Base-by-base conservation (phyloP, 495 filamentous ascomycete species). In the Niebla homalea region DNA sequence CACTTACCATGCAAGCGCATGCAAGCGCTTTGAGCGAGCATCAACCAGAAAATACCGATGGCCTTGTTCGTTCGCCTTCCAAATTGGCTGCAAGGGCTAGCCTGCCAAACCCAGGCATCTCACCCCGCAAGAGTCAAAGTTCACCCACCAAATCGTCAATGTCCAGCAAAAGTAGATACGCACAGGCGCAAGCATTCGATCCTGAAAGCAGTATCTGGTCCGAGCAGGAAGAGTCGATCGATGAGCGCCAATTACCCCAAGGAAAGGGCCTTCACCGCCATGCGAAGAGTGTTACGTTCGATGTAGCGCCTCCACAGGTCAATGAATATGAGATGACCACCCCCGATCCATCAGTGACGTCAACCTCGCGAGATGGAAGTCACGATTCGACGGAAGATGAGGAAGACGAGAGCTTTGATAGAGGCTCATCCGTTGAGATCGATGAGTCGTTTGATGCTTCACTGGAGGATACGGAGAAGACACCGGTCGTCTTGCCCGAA, bases 321-420 rank as follows among this genome's bases (percentile, higher is more conserved):
- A 94, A 95, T 58, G 89, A 97, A 62, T 98, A 97, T 60, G 92
- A 96, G 67, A 89, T 95, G 86, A 82, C 85, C 32, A 98, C 92
- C 3, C 92, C 92, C 1, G 92, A 94, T 63, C 77, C 87, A 15
- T 96, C 93, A 5, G 70, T 90, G 43, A 85, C 84, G 15, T 89
- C 85, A 14, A 87, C 80, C 46, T 95, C 89, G 5, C 81, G 89
- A 22, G 85, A 94, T 53, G 85, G 85, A 18, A 94, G 89, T 64
- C 95, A 88, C 60, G 92, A 96, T 48, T 89, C 85, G n/a, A 80
- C 79, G 16, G 77, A 83, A 19, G 75, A 83, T 23, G 80, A 86
- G 21, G 76, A 80, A 19, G 79, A 86, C 22, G 70, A 80, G 25
- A 83, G 83, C 61, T 89, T 90, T 57, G 76, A 81, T 43, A 73